Conservation (phyloP, 129 eudicot species). For the sunflower (Helianthus annuus) region DNA sequence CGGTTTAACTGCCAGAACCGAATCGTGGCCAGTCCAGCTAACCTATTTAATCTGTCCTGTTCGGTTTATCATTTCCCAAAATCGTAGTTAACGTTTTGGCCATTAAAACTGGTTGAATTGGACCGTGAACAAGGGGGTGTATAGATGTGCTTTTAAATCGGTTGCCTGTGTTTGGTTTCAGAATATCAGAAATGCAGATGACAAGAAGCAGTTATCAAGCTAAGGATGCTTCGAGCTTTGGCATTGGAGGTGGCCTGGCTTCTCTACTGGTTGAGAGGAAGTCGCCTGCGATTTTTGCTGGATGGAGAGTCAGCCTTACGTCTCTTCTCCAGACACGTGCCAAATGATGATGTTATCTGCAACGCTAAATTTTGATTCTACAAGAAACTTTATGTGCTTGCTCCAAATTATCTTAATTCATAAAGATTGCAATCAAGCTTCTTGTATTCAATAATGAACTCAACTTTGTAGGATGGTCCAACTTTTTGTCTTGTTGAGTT, state of each 20-base stretch:
- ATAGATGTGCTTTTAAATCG: not conserved
- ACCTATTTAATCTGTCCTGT: too few species aligned
- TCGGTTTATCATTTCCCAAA: too few species aligned
- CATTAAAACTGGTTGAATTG: too few species aligned
- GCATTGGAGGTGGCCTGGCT: slow-evolving; percentile 39
- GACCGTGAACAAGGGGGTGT: not conserved
- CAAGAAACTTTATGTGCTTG: not conserved
- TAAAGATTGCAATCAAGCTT: not conserved
- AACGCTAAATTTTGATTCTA: slow-evolving; percentile 6
- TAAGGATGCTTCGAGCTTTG: slow-evolving; percentile 29
- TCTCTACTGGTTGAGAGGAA: slow-evolving; percentile 40
- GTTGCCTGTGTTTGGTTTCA: slow-evolving; percentile 1
- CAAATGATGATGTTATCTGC: slow-evolving; percentile 26
- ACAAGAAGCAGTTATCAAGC: slow-evolving; percentile 37
- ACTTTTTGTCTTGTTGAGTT: not conserved
- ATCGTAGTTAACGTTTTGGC: too few species aligned
- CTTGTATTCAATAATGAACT: not conserved
- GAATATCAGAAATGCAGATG: slow-evolving; percentile 44
- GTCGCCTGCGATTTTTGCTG: slow-evolving; percentile 39
- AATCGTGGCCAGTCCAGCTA: too few species aligned
- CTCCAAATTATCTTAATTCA: not conserved
- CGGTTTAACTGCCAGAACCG: too few species aligned
- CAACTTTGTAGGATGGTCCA: not conserved
- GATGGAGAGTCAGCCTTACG: slow-evolving; percentile 45
- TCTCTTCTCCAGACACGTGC: slow-evolving; percentile 38